A percentile compares a stretch with the other conserved stretches of the same genome.
Evolutionary conservation across 2,329 filamentous ascomycete genomes (phyloP).

Genomic region (Lachnum nothofagi): DNA sequence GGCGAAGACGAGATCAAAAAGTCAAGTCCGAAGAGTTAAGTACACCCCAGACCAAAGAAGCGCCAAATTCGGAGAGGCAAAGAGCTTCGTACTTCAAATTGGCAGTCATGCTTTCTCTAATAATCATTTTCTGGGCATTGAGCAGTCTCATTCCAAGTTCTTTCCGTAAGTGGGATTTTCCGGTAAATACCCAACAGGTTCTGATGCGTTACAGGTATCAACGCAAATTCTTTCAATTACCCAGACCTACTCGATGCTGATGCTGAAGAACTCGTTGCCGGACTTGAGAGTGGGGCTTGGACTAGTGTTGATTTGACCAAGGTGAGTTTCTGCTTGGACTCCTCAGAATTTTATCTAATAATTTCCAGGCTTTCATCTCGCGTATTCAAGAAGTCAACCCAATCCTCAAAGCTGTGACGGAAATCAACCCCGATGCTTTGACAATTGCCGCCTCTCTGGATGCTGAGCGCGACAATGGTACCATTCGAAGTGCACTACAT

Average conservation of each 20-base stretch:
- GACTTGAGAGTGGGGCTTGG: slow-evolving; percentile 46
- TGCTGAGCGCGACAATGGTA: slow-evolving; percentile 51
- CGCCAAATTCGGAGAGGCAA: too few species aligned
- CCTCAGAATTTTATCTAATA: not conserved
- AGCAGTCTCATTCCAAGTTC: too few species aligned
- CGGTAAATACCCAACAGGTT: too few species aligned
- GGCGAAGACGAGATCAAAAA: too few species aligned
- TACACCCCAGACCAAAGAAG: too few species aligned
- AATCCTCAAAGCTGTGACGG: slow-evolving; percentile 48
- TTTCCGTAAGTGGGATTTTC: too few species aligned
- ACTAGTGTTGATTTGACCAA: slow-evolving; percentile 53
- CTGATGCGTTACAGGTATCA: too few species aligned
- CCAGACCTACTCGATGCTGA: slow-evolving; percentile 46
- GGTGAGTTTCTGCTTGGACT: slow-evolving; percentile 39
- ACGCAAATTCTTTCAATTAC: slow-evolving; percentile 3
- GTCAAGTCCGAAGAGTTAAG: too few species aligned
- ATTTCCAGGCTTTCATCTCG: slow-evolving; percentile 21
- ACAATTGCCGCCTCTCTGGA: slow-evolving; percentile 58
- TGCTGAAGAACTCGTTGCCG: slow-evolving; percentile 45
- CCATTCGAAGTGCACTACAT: slow-evolving; percentile 58
- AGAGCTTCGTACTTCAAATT: too few species aligned
- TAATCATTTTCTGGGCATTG: too few species aligned
- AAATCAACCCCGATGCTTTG: slow-evolving; percentile 64
- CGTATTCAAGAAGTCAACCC: slow-evolving; percentile 24
- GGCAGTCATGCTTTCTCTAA: too few species aligned